Evolutionary conservation across 2,329 filamentous ascomycete species (phyloP), one percentile per base, ranked within the genome.

Genomic region (Calonectria multiphialidica): DNA sequence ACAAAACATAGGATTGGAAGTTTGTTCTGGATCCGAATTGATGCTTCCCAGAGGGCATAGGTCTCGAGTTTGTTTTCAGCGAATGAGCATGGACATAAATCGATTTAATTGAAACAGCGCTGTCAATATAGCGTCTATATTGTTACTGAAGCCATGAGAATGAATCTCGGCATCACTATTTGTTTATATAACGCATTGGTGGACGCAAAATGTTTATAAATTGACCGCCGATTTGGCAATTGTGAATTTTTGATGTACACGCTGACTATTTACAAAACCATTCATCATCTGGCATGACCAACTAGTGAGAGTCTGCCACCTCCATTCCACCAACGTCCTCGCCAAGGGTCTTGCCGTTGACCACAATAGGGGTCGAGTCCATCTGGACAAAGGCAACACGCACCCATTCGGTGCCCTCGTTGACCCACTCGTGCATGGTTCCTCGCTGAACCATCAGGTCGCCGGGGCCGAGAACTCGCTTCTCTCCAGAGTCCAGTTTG

Each of bases 371-470:
- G 30, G 40, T 59, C n/a, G 66, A 44, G 21, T 68, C 30, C 55
- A 68, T 28, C 33, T 62, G 25, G 10, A 68, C 25, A 25, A 55
- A 69, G 16, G 47, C 37, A 10, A 74, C 59, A 4, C 70, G 49
- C 9, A 57, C 70, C 72, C 70, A 70, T 1, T 37, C 10, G 5
- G 57, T 44, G 12, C 50, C 64, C 13, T 42, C 35, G 25, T 73
- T 73, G 35, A 57, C 28, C 72, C 65, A 73, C 12, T 69, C 57
- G 9, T 73, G 72, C 21, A 69, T 73, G 6, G 70, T 73, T 5
- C 69, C 72, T 25, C 72, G 50, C 59, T 74, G 62, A 1, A 74
- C 61, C 21, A 72, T 50, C 18, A 74, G 2, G 15, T 72, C 70
- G 1, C 70, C 72, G 0, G 66, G 50, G 15, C 37, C 28, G 6